phyloP scores from a whole-genome alignment of 164 flowering plant species.

The Hamamelis virginiana region DNA sequence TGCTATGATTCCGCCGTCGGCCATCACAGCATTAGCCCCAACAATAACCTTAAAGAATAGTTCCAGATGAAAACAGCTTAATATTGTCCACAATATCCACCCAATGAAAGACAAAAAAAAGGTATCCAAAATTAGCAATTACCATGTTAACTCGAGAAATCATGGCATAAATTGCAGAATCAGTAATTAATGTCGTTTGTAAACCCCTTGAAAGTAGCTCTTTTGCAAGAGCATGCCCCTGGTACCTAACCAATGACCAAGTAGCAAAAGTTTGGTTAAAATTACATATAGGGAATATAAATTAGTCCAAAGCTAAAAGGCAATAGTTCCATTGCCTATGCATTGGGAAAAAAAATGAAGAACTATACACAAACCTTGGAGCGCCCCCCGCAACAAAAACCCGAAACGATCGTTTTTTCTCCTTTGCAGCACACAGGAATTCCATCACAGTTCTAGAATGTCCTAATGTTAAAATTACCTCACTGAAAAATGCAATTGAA shows the following conservation, averaged over 20 bases:
- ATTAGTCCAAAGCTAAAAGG: background rate
- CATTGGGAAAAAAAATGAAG: background rate
- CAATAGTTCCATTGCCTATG: background rate
- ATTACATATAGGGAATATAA: background rate
- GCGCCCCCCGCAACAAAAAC: constrained; percentile 99
- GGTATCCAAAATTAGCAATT: constrained; percentile 5
- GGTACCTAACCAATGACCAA: constrained; percentile 56
- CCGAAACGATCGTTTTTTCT: constrained; percentile 88
- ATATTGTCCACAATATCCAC: constrained; percentile 2
- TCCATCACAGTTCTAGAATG: constrained; percentile 91
- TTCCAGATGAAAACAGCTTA: constrained; percentile 1
- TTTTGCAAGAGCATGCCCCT: constrained; percentile 94
- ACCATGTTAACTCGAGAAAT: constrained; percentile 99
- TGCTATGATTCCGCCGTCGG: constrained; percentile 95
- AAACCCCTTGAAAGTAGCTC: constrained; percentile 86
- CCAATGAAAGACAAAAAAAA: background rate
- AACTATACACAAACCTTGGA: constrained; percentile 65
- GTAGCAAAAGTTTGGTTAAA: background rate
- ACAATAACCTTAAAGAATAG: constrained; percentile 71
- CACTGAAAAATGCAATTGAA: constrained; percentile 53
- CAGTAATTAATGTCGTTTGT: constrained; percentile 91
- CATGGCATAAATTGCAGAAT: constrained; percentile 99
- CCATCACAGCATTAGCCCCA: constrained; percentile 99
- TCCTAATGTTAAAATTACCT: constrained; percentile 96
- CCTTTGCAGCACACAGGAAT: constrained; percentile 96